Evolutionary conservation across 2,329 filamentous ascomycete species (phyloP).

Genomic region (Fusarium sp.): DNA sequence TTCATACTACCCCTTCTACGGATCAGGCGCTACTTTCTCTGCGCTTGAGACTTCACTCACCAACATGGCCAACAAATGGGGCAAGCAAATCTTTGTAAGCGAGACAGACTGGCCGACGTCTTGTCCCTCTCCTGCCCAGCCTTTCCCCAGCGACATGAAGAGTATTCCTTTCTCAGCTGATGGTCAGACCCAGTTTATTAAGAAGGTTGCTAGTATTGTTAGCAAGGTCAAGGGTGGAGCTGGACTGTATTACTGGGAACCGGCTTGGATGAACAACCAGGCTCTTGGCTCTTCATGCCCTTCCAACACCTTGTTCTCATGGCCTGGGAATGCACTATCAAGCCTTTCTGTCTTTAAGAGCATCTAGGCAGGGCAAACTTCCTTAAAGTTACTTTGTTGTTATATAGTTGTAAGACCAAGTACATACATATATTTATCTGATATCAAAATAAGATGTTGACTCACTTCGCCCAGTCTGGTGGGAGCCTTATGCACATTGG

Average conservation of each 20-base stretch:
- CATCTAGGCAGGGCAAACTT: conserved; percentile 46
- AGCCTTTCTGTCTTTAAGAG: conserved; percentile 65
- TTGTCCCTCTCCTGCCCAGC: conserved; percentile 66
- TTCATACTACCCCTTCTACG: conserved; percentile 79
- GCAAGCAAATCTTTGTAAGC: conserved; percentile 73
- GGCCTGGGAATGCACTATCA: conserved; percentile 61
- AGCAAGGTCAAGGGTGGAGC: conserved; percentile 61
- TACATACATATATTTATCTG: background rate
- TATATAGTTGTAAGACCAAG: background rate
- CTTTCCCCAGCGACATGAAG: conserved; percentile 68
- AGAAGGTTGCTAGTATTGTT: conserved; percentile 66
- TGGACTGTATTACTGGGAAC: conserved; percentile 79
- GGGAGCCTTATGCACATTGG: rapidly evolving
- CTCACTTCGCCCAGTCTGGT: rapidly evolving
- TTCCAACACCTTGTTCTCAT: conserved; percentile 70
- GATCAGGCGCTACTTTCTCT: conserved; percentile 64
- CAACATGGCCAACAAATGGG: conserved; percentile 69
- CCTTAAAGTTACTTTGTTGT: rapidly evolving
- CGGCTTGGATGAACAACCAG: conserved; percentile 74
- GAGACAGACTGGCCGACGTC: conserved; percentile 76
- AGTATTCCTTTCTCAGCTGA: conserved; percentile 69
- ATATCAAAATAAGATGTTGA: background rate
- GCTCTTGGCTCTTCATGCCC: conserved; percentile 71
- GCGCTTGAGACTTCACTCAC: conserved; percentile 63
- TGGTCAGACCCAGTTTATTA: conserved; percentile 71